Conservation (phyloP, 73 alveolate species). For the Blepharisma japonicum region DNA sequence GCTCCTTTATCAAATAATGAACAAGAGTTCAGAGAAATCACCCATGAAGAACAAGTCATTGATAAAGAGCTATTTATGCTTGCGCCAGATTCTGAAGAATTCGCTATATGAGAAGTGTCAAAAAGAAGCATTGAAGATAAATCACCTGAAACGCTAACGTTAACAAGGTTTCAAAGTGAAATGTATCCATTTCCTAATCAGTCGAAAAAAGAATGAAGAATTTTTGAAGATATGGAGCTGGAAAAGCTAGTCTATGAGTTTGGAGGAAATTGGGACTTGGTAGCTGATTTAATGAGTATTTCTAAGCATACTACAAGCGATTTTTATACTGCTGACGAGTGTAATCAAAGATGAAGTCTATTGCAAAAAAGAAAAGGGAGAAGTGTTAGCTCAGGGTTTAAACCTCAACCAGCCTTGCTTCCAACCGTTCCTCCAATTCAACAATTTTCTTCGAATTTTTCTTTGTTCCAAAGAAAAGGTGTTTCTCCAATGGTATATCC, state of each 20-base stretch:
- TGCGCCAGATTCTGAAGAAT: constrained; percentile 25
- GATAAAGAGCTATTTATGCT: constrained; percentile 16
- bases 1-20: background rate
- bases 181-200: too few relatives aligned
- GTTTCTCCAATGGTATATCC: too few relatives aligned
- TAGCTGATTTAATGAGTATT: constrained; percentile 14
- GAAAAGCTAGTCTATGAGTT: constrained; percentile 4
- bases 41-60: constrained; percentile 23
- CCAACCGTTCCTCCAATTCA: background rate
- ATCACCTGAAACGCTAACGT: background rate
- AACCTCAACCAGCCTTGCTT: background rate
- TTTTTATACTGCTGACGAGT: constrained; percentile 20
- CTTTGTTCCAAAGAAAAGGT: background rate
- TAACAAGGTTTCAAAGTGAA: too few relatives aligned
- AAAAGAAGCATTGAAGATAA: constrained; percentile 1
- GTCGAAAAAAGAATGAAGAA: constrained; percentile 7
- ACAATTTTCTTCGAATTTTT: background rate
- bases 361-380: constrained; percentile 25
- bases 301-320: background rate
- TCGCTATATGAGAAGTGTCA: background rate
- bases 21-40: constrained; percentile 5
- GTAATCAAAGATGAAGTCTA: background rate
- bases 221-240: constrained; percentile 3
- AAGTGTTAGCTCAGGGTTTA: background rate
- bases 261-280: constrained; percentile 27